Evolutionary conservation across 352 stramenopile species (phyloP).

Genomic region (Phytophthora idaei): DNA sequence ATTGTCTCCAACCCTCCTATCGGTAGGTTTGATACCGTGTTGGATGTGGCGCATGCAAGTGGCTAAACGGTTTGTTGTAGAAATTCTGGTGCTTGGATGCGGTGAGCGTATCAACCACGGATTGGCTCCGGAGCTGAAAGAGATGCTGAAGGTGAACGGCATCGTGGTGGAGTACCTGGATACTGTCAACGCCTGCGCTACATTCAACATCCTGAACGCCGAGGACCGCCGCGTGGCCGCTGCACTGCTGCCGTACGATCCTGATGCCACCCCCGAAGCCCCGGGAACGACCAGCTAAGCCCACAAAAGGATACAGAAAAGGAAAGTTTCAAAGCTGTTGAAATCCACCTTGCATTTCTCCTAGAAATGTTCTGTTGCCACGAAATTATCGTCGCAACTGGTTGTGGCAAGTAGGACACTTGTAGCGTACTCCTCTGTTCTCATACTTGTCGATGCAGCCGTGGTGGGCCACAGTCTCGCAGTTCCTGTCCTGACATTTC

Average conservation of each 20-base stretch:
- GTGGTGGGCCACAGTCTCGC: constrained; percentile 53
- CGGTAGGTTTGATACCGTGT: constrained; percentile 31
- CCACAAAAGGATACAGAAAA: background rate
- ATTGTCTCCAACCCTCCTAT: constrained; percentile 78
- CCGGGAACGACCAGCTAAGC: constrained; percentile 14
- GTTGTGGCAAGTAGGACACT: constrained; percentile 58
- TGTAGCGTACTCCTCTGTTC: constrained; percentile 62
- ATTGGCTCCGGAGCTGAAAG: constrained; percentile 63
- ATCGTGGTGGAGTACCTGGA: constrained; percentile 89
- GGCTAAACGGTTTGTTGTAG: constrained; percentile 24
- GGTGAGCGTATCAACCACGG: constrained; percentile 64
- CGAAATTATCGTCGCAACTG: constrained; percentile 41
- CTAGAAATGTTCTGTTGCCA: background rate
- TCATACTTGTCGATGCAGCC: constrained; percentile 72
- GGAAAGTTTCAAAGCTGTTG: background rate
- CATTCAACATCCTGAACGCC: constrained; percentile 93
- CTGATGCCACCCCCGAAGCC: constrained; percentile 34
- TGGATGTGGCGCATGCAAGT: background rate
- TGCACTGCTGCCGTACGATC: constrained; percentile 75
- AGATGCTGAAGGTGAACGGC: constrained; percentile 82
- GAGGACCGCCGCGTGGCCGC: constrained; percentile 84
- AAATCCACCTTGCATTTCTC: constrained; percentile 11
- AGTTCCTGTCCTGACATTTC: constrained; percentile 42
- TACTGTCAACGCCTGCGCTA: constrained; percentile 85
- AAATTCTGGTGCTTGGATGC: constrained; percentile 86